Conservation (phyloP, 257 asterid genomes). For the Nicotiana paniculata region DNA sequence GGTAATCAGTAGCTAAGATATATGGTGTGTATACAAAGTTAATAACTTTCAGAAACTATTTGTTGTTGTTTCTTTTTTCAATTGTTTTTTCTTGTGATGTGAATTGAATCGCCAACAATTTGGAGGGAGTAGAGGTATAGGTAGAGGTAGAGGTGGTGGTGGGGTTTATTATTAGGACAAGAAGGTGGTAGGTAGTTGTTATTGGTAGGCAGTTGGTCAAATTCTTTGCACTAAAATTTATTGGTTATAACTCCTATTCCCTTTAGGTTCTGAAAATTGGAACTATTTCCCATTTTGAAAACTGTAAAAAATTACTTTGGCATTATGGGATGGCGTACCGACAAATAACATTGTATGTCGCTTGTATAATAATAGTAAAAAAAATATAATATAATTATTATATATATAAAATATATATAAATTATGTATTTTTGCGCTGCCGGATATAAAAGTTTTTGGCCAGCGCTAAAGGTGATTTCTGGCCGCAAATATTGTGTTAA, state of each 20-base stretch:
- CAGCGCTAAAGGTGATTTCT: too few relatives aligned
- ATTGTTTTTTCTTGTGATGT: neutral
- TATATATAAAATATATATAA: too few relatives aligned
- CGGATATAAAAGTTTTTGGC: too few relatives aligned
- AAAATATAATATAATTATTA: too few relatives aligned
- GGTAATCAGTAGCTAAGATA: neutral
- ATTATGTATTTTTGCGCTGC: too few relatives aligned
- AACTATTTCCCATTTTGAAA: too few relatives aligned
- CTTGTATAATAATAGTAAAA: too few relatives aligned
- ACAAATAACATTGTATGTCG: too few relatives aligned
- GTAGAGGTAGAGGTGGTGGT: neutral
- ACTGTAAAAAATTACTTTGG: too few relatives aligned
- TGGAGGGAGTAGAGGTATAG: neutral
- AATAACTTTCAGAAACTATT: neutral
- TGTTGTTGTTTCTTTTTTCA: neutral
- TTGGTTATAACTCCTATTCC: neutral
- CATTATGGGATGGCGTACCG: too few relatives aligned
- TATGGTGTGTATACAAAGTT: neutral
- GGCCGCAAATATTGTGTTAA: too few relatives aligned
- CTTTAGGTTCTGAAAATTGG: neutral
- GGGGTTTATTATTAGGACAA: conserved; percentile 2
- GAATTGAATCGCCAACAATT: conserved; percentile 17
- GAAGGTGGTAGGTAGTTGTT: conserved; percentile 36
- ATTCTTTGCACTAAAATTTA: conserved; percentile 8
- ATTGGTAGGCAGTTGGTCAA: conserved; percentile 47